Base-by-base conservation (phyloP, 306 rosid species). In the Benincasa hispida region DNA sequence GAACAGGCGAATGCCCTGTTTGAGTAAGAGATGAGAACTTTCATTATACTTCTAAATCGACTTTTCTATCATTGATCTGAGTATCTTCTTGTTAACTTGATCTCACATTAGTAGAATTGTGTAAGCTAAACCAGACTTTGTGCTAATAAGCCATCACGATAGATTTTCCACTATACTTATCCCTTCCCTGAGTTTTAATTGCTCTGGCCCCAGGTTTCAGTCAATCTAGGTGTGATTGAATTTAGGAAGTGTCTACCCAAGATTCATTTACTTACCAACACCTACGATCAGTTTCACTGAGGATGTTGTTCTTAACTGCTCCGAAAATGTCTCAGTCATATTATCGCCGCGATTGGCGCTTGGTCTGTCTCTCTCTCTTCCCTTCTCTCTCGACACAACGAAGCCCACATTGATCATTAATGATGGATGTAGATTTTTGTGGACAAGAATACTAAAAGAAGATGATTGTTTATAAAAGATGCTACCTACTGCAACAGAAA, bases 371-470 rank as follows among this genome's bases (percentile, higher is more conserved):
- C 74, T 60, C 70, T 62, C 45, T 59, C 69, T 62, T 9, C 5
- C 59, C 25, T 53, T 27, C 66, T 60, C 25, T 63, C 6, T 61
- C 72, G 12, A 66, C 30, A 28, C 53, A 66, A 32, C 32, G 10
- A 66, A 66, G 51, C 21, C 73, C 51, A 39, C 53, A 66, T n/a
- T 65, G 47, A 65, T 21, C 28, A 72, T 72, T 72, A 72, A 72
- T 72, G 76, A 41, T n/a, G 76, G n/a, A 48, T 10, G 27, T 51
- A 32, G 60, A 30, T 72, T 72, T 51, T 72, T 72, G 48, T 32
- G 76, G 58, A 27, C 76, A 70, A 47, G 75, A 70, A 47, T 6
- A 70, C 19, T 45, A 13, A 45, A 45, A 5, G 3, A 45, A 32
- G 35, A 32, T 3, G 12, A 27, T 12, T 66, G 32, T 22, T 22